phyloP scores from a whole-genome alignment of 352 stramenopile genomes.

The Aphanomyces cochlioides region DNA sequence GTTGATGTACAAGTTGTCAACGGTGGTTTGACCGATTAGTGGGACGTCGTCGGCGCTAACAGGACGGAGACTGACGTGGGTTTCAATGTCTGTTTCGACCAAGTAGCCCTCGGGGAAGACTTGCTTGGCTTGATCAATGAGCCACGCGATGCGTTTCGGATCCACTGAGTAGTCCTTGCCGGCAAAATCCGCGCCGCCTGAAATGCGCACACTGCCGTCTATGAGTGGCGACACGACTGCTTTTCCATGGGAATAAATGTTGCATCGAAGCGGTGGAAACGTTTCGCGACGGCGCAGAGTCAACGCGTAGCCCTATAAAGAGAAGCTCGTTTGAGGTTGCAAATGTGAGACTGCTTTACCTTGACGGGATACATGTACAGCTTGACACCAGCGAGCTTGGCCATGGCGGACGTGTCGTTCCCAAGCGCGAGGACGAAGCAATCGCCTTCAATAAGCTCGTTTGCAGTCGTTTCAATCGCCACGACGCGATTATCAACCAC shows the following conservation, averaged over 20 bases:
- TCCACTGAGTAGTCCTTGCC: slow-evolving; percentile 48
- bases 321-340: background rate
- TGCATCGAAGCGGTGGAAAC: slow-evolving; percentile 66
- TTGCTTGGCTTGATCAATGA: slow-evolving; percentile 64
- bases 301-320: slow-evolving; percentile 56
- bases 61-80: slow-evolving; percentile 79
- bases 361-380: slow-evolving; percentile 82
- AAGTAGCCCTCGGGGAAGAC: slow-evolving; percentile 83
- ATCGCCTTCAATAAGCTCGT: slow-evolving; percentile 79
- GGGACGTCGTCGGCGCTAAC: slow-evolving; percentile 82
- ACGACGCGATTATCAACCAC: slow-evolving; percentile 76
- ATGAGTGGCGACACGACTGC: slow-evolving; percentile 70
- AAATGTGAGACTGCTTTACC: background rate
- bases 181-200: slow-evolving; percentile 75
- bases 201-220: slow-evolving; percentile 64
- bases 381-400: slow-evolving; percentile 63
- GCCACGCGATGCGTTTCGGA: slow-evolving; percentile 70
- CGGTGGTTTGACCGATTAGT: slow-evolving; percentile 71
- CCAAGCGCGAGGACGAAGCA: slow-evolving; percentile 81
- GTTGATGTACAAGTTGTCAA: slow-evolving; percentile 83
- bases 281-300: slow-evolving; percentile 64
- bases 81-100: slow-evolving; percentile 67
- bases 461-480: slow-evolving; percentile 66
- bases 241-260: slow-evolving; percentile 66
- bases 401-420: slow-evolving; percentile 69